A percentile compares a stretch with the other conserved stretches of the same genome.
phyloP scores from a whole-genome alignment of 2,329 filamentous ascomycete genomes.

The Epichloe elymi region DNA sequence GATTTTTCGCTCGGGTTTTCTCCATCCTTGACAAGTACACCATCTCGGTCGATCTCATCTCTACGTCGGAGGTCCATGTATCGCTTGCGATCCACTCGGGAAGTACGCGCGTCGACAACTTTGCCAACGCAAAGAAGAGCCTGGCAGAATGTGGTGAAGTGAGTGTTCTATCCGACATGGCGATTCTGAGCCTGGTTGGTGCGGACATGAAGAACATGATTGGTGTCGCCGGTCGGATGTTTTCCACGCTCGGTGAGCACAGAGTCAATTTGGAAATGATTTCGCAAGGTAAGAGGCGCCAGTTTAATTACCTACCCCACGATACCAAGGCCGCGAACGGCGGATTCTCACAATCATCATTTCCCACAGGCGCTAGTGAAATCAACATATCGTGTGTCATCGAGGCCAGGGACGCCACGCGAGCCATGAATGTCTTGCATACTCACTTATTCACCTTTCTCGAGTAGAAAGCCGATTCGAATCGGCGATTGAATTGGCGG shows the following conservation, averaged over 20 bases:
- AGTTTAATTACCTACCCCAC: neutral
- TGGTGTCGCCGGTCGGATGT: conserved; percentile 88
- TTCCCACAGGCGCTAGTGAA: conserved; percentile 68
- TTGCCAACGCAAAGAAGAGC: conserved; percentile 56
- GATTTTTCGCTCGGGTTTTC: conserved; percentile 91
- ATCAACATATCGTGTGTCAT: conserved; percentile 99
- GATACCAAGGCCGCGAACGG: neutral
- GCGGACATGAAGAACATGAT: conserved; percentile 97
- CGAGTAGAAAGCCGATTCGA: conserved; percentile 35
- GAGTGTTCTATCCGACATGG: conserved; percentile 82
- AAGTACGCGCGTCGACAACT: conserved; percentile 45
- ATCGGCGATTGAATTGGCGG: neutral
- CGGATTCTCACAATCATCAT: neutral
- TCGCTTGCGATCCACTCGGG: conserved; percentile 92
- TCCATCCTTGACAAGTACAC: conserved; percentile 75
- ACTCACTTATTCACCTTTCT: conserved; percentile 95
- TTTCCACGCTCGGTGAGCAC: conserved; percentile 83
- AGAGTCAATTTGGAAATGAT: conserved; percentile 99
- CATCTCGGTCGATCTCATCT: conserved; percentile 90
- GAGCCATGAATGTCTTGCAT: conserved; percentile 91
- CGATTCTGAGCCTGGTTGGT: conserved; percentile 87
- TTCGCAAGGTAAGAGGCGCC: conserved; percentile 67
- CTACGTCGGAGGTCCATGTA: conserved; percentile 91
- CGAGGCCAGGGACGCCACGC: conserved; percentile 76
- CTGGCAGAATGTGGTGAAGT: conserved; percentile 76